These are phyloP conservation scores for Micractinium conductrix DNA, from an alignment of 139 green algal genomes.

Conservation along the genomic window DNA sequence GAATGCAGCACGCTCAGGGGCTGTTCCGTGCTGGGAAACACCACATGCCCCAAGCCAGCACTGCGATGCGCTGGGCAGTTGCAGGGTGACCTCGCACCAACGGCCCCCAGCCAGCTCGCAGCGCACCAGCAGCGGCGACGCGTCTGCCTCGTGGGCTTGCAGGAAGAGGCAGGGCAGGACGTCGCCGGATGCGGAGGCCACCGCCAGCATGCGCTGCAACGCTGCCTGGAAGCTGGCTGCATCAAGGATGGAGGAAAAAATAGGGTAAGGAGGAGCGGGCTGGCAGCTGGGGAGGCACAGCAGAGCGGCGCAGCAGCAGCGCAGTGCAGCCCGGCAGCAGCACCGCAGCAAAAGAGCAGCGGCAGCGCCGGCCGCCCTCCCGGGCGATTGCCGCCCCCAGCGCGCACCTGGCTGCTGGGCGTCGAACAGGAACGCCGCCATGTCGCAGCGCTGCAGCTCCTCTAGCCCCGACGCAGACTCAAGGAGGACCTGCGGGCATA, in stretches of 20 bases:
- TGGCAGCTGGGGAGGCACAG: no score
- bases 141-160: constrained; percentile 62
- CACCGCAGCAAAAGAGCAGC: background rate
- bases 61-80: no score
- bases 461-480: background rate
- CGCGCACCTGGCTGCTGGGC: constrained; percentile 39
- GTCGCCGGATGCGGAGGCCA: constrained; percentile 54
- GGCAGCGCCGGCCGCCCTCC: constrained; percentile 19
- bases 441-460: constrained; percentile 53
- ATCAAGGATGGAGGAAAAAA: background rate
- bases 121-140: constrained; percentile 42
- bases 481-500: constrained; percentile 17
- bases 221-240: background rate
- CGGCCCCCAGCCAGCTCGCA: no score
- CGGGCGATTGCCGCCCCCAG: constrained; percentile 35
- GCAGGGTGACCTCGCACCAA: no score
- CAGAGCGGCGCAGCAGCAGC: background rate
- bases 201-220: constrained; percentile 31
- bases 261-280: background rate
- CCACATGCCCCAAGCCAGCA: no score
- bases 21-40: no score
- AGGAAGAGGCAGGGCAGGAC: constrained; percentile 71
- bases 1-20: no score
- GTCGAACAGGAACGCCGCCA: constrained; percentile 77
- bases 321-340: background rate